Percentiles rank a stretch among this genome's conserved stretches.
Conservation (phyloP, 2,329 filamentous ascomycete species). For the Hypoxylon sp. region DNA sequence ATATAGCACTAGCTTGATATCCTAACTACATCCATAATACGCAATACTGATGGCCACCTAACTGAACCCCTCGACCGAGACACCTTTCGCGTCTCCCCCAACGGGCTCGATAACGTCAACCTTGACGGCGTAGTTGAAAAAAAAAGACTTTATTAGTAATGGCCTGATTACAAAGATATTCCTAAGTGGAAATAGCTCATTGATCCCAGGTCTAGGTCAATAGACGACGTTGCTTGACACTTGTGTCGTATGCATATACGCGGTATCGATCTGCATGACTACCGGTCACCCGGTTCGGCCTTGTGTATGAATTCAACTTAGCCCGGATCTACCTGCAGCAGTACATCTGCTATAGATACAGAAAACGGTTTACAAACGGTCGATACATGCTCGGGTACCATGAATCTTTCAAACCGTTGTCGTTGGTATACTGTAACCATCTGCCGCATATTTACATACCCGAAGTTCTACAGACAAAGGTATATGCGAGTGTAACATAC, state of each 20-base stretch:
- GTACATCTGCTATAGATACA: background rate
- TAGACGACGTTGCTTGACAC: background rate
- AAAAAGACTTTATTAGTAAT: background rate
- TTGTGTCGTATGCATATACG: background rate
- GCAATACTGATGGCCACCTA: constrained; percentile 17
- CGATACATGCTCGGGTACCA: background rate
- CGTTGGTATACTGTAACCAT: background rate
- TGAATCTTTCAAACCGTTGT: constrained; percentile 3
- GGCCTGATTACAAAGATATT: background rate
- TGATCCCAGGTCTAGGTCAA: too few species aligned
- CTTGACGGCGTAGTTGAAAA: background rate
- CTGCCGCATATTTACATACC: constrained; percentile 1
- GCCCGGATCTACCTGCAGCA: background rate
- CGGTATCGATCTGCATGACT: background rate
- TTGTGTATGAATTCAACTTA: background rate
- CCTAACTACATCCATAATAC: constrained; percentile 18
- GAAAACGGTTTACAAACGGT: constrained; percentile 12
- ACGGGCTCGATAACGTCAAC: constrained; percentile 4
- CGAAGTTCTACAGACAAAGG: background rate
- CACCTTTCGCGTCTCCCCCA: background rate
- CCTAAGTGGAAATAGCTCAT: background rate
- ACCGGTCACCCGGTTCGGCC: constrained; percentile 6
- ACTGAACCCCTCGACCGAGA: constrained; percentile 9
- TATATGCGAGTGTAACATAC: background rate
- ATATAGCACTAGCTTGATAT: constrained; percentile 13